Conservation (phyloP, 176 grass and related monocot genomes). For the maize (Zea mays) region Zm-B73-REFERENCE-NAM-5.0 NC_050104.1:151254001-151254500, state of each 20-base stretch:
- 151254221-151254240: neutral
- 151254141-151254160: neutral
- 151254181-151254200: neutral
- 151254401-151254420: neutral
- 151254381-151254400: neutral
- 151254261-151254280: neutral
- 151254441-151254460: neutral
- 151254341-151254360: neutral
- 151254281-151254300: neutral
- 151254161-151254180: neutral
- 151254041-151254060: constrained; percentile 36
- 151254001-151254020: constrained; percentile 82
- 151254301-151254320: neutral
- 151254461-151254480: neutral
- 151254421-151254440: neutral
- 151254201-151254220: neutral
- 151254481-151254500: neutral
- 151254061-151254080: neutral
- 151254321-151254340: neutral
- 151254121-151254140: neutral
- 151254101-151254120: neutral
- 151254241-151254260: neutral
- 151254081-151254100: neutral
- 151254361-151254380: neutral
- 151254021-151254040: constrained; percentile 95